Evolutionary conservation across 2,329 filamentous ascomycete genomes (phyloP).

Genomic region (Alternaria hordeiaustralica): DNA sequence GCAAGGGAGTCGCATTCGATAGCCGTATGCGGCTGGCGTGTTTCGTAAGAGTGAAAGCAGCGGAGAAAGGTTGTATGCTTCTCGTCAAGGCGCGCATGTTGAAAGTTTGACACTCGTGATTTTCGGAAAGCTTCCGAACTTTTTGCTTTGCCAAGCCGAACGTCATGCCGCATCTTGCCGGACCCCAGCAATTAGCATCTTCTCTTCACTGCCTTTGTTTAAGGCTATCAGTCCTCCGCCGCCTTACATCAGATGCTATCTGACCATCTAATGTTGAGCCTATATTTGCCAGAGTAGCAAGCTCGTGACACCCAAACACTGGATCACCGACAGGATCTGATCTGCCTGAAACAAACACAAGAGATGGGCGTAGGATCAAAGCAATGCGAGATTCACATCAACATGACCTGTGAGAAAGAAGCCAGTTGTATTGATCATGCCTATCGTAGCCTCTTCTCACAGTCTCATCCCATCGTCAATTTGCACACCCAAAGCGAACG

Average conservation of each 20-base stretch:
- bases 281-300: too few relatives aligned
- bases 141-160: slow-evolving; percentile 20
- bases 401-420: background rate
- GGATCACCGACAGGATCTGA: background rate
- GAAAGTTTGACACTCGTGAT: slow-evolving; percentile 5
- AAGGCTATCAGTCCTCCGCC: rapidly evolving
- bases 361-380: background rate
- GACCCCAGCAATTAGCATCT: background rate
- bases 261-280: too few relatives aligned
- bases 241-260: background rate
- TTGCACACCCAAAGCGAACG: background rate
- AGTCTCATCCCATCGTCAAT: background rate
- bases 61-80: slow-evolving; percentile 17
- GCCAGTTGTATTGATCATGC: background rate
- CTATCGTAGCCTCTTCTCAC: background rate
- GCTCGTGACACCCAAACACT: background rate
- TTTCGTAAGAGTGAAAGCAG: slow-evolving; percentile 19
- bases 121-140: slow-evolving; percentile 16
- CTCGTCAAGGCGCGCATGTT: slow-evolving; percentile 25
- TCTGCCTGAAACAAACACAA: rapidly evolving
- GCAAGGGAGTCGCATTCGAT: background rate
- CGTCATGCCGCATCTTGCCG: slow-evolving; percentile 16
- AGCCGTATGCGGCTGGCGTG: slow-evolving; percentile 13
- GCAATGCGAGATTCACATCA: background rate
- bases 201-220: background rate